Evolutionary conservation across 2,329 filamentous ascomycete genomes (phyloP), one percentile per base, ranked within the genome.

Genomic region (Ambrosiella xylebori): DNA sequence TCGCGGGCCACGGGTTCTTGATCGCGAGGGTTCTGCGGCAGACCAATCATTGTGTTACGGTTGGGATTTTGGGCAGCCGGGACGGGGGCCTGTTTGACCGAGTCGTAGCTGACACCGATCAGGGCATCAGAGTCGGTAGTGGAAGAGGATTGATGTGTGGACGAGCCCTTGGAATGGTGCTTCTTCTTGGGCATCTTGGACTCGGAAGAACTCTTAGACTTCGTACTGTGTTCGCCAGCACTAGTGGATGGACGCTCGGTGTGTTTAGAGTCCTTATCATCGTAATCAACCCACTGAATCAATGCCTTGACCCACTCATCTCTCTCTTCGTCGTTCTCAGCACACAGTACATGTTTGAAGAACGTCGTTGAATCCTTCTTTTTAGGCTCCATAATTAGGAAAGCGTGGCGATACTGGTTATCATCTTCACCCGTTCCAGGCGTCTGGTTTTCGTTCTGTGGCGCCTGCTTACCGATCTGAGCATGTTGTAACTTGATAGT

Each of bases 401-500:
- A 98, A 0, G 93, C 93, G 71, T 98, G 93, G 5, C 93, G 85
- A 68, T 95, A 98, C 68, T 97, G 88, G 66, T 94, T 94, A 61
- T 97, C 93, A 57, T 95, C 89, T 50, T 94, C 88, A 15, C 80
- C 76, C 5, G 41, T 36, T 5, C 56, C 56, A 4, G 59, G 41
- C 2, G 53, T 13, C 44, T 69, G 68, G n/a, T 72, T 75, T 59
- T 76, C 73, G 58, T 79, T 76, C 62, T 84, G 80, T 27, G 58
- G 54, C 1, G 86, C 86, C 68, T 97, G 93, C 68, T 94, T 95
- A 57, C 90, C 91, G 65, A 98, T 97, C 67, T 96, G 89, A 1
- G 93, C 88, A 68, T 84, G 85, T 63, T 84, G 81, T 39, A 98
- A 77, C 71, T 94, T 96, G 71, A 98, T 97, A 1, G 88, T 91